Percentiles rank a stretch among this genome's conserved stretches.
Conservation (phyloP, 2,329 filamentous ascomycete genomes). For the Cladophialophora psammophila region DNA sequence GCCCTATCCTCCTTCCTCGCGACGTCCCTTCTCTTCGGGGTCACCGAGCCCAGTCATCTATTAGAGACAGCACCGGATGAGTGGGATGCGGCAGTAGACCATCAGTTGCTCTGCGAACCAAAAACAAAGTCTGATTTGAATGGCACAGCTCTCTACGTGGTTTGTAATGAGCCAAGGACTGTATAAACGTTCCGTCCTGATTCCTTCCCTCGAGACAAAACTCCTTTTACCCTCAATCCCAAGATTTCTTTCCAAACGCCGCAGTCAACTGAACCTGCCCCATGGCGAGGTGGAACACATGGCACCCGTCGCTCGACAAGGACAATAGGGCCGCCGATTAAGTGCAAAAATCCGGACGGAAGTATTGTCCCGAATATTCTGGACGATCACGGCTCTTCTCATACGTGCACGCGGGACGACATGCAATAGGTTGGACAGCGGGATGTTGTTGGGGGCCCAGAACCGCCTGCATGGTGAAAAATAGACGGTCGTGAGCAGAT, state of each 20-base stretch:
- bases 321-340: background rate
- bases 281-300: background rate
- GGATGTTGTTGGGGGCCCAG: background rate
- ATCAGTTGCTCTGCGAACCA: background rate
- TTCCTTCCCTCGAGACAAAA: background rate
- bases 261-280: background rate
- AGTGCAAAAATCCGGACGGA: background rate
- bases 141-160: conserved; percentile 1
- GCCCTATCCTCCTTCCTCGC: background rate
- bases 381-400: background rate
- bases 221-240: conserved; percentile 1
- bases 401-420: background rate
- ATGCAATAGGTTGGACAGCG: background rate
- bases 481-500: background rate
- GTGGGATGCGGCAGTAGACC: background rate
- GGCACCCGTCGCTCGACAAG: background rate
- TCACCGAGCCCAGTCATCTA: background rate
- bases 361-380: background rate
- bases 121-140: background rate
- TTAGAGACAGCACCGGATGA: background rate
- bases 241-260: conserved; percentile 2
- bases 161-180: background rate
- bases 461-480: background rate
- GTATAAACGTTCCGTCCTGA: background rate
- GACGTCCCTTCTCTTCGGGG: background rate